phyloP scores from a whole-genome alignment of 1,284 basidiomycete species.

The Trichosporon ovoides region DNA sequence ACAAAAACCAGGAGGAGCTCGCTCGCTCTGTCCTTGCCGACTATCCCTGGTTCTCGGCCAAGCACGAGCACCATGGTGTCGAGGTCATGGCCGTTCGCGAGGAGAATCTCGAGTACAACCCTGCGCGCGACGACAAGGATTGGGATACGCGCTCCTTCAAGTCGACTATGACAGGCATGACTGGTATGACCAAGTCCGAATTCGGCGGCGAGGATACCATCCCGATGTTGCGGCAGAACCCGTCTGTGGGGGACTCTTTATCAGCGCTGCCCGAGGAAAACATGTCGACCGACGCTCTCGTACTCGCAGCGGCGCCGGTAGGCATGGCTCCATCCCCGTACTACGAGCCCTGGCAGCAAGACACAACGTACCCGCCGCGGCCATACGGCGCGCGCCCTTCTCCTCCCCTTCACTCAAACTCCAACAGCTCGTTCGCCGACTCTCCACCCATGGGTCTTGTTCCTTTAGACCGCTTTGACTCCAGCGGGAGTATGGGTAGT shows the following conservation, averaged over 20 bases:
- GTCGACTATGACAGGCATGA: conserved; percentile 24
- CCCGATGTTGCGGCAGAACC: neutral
- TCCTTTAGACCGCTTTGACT: neutral
- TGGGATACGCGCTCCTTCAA: conserved; percentile 43
- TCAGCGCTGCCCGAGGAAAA: conserved; percentile 14
- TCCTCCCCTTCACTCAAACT: neutral
- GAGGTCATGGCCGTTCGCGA: conserved; percentile 46
- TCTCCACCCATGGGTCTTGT: neutral
- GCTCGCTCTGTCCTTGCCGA: conserved; percentile 42
- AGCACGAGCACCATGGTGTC: conserved; percentile 35
- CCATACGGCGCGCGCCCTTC: neutral
- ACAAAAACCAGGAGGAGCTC: conserved; percentile 46
- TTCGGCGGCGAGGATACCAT: neutral
- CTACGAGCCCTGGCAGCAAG: conserved; percentile 12
- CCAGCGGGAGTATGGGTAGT: neutral
- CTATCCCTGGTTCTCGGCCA: conserved; percentile 47
- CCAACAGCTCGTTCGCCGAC: neutral
- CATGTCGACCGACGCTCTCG: conserved; percentile 39
- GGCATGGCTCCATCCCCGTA: neutral
- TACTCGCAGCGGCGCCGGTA: conserved; percentile 12
- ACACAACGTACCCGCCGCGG: conserved; percentile 11
- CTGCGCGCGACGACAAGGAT: conserved; percentile 32
- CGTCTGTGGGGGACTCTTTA: neutral
- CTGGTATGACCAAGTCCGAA: conserved; percentile 7
- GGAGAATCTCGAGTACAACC: conserved; percentile 49